Conservation (phyloP, 1,284 basidiomycete species). For the Cryptococcus wingfieldii region DNA sequence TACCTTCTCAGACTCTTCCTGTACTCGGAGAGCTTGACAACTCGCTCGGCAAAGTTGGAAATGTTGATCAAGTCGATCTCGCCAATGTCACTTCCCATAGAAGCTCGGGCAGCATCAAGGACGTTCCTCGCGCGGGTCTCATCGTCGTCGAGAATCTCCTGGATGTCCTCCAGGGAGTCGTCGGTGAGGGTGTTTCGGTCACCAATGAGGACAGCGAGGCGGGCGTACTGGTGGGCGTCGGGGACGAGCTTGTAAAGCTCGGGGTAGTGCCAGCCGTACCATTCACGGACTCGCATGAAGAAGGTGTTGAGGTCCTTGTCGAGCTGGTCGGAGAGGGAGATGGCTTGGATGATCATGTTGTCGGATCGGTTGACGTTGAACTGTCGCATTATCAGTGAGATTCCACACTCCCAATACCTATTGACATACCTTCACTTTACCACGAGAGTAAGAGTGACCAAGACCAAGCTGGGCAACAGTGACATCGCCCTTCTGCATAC, state of each 20-base stretch:
- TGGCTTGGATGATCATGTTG: conserved; percentile 99
- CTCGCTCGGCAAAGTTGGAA: conserved; percentile 82
- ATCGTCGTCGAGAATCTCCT: conserved; percentile 81
- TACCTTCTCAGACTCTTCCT: conserved; percentile 87
- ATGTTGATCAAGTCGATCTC: conserved; percentile 98
- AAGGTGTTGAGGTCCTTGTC: conserved; percentile 99
- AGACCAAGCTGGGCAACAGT: conserved; percentile 92
- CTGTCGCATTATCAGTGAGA: conserved; percentile 22
- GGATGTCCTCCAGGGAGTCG: conserved; percentile 68
- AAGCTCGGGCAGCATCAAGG: conserved; percentile 86
- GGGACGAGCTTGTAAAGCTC: conserved; percentile 92
- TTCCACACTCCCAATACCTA: background rate
- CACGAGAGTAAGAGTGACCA: conserved; percentile 95
- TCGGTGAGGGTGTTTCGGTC: conserved; percentile 68
- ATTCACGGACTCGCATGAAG: conserved; percentile 96
- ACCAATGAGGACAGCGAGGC: conserved; percentile 79
- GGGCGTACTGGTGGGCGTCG: conserved; percentile 94
- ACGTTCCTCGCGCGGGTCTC: conserved; percentile 85
- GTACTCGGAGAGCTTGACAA: conserved; percentile 89
- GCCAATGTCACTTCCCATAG: conserved; percentile 90
- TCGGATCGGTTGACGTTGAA: conserved; percentile 99
- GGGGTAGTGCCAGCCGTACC: conserved; percentile 99
- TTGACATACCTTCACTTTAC: conserved; percentile 74
- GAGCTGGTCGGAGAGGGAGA: conserved; percentile 95
- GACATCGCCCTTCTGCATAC: conserved; percentile 81